phyloP scores from a whole-genome alignment of 2,329 filamentous ascomycete species.

The Gyromitra esculenta region DNA sequence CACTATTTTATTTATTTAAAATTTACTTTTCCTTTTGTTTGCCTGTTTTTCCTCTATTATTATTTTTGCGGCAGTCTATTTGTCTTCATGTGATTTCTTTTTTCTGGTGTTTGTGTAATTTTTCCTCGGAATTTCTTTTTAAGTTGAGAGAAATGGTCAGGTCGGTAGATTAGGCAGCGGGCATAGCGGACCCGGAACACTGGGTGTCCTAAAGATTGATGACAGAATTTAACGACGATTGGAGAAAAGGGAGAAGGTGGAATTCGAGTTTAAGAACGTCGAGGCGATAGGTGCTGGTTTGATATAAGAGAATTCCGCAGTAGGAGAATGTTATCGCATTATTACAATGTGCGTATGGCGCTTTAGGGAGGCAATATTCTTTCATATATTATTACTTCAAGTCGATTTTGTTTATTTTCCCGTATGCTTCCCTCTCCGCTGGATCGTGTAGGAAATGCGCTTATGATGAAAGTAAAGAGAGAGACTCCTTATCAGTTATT shows the following conservation, averaged over 20 bases:
- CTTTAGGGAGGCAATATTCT: slow-evolving; percentile 44
- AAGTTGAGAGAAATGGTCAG: slow-evolving; percentile 43
- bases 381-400: slow-evolving; percentile 32
- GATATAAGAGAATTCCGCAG: slow-evolving; percentile 15
- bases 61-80: slow-evolving; percentile 36
- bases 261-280: slow-evolving; percentile 27
- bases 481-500: slow-evolving; percentile 11
- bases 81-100: slow-evolving; percentile 51
- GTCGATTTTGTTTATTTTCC: slow-evolving; percentile 29
- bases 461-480: slow-evolving; percentile 1
- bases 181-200: slow-evolving; percentile 40
- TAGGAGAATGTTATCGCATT: slow-evolving; percentile 39
- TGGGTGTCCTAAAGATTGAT: slow-evolving; percentile 50
- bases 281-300: slow-evolving; percentile 25
- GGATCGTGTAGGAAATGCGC: slow-evolving; percentile 1
- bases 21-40: slow-evolving; percentile 33
- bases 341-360: slow-evolving; percentile 43
- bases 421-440: not conserved
- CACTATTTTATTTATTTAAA: slow-evolving; percentile 44
- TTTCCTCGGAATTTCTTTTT: slow-evolving; percentile 45
- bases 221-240: slow-evolving; percentile 48
- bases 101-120: slow-evolving; percentile 51
- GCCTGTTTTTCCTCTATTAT: slow-evolving; percentile 12
- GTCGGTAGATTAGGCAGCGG: slow-evolving; percentile 42
- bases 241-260: slow-evolving; percentile 21